phyloP scores from a whole-genome alignment of 208 protist genomes.

The Herpetomonas samuelpessoai region DNA sequence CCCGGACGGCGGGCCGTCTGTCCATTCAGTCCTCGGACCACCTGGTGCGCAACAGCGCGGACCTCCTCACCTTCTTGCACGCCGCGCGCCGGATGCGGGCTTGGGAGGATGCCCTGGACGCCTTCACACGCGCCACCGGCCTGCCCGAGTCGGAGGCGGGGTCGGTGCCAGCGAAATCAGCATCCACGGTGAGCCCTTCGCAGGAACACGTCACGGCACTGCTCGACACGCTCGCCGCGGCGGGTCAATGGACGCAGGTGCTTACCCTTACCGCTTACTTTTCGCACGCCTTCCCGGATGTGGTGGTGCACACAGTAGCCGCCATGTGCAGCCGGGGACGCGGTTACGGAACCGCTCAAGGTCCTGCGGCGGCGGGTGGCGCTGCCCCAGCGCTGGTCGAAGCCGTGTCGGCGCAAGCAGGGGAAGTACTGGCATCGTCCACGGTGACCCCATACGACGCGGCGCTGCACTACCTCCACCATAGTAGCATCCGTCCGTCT shows the following conservation, averaged over 20 bases:
- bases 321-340: conserved; percentile 16
- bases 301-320: conserved; percentile 30
- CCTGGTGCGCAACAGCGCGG: conserved; percentile 60
- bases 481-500: conserved; percentile 16
- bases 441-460: conserved; percentile 37
- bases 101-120: conserved; percentile 69
- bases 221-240: conserved; percentile 50
- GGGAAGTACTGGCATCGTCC: conserved; percentile 17
- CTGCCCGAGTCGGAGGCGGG: conserved; percentile 1
- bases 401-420: neutral
- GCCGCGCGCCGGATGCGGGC: conserved; percentile 44
- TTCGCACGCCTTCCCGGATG: conserved; percentile 25
- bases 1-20: conserved; percentile 28
- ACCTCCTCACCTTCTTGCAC: conserved; percentile 65
- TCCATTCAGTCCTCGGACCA: conserved; percentile 31
- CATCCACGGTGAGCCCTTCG: conserved; percentile 1
- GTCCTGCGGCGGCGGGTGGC: conserved; percentile 1
- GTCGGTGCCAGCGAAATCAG: neutral
- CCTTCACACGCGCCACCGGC: conserved; percentile 45
- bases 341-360: conserved; percentile 4
- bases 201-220: conserved; percentile 43
- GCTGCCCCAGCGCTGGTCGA: neutral
- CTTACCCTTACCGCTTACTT: conserved; percentile 43
- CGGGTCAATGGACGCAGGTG: conserved; percentile 47
- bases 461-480: conserved; percentile 12